Conservation (phyloP, 2,329 filamentous ascomycete genomes). For the Pseudonectria buxi region DNA sequence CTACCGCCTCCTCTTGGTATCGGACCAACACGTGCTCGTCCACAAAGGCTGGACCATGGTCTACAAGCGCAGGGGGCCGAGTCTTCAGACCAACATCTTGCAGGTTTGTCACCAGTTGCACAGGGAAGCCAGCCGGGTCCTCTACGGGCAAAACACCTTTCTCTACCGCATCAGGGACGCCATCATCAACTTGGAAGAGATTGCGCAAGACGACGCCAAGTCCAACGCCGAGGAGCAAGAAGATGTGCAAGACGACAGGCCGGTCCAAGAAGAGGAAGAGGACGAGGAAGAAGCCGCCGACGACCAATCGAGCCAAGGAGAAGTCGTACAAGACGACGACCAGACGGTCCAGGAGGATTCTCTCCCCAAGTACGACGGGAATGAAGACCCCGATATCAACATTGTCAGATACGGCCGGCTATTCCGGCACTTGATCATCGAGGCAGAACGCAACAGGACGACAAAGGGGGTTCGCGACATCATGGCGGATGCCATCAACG, state of each 20-base stretch:
- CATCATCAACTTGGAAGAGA: constrained; percentile 9
- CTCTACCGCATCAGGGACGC: constrained; percentile 39
- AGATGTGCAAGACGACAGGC: no score
- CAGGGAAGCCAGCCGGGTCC: constrained; percentile 31
- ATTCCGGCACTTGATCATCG: constrained; percentile 36
- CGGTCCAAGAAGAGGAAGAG: background rate
- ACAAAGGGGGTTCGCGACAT: constrained; percentile 14
- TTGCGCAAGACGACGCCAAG: constrained; percentile 12
- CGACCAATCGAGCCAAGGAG: background rate
- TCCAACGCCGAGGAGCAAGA: constrained; percentile 1
- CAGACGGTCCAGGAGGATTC: constrained; percentile 5
- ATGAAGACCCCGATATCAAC: constrained; percentile 22
- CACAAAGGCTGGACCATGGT: constrained; percentile 28
- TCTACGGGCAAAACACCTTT: constrained; percentile 44
- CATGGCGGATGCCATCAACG: constrained; percentile 31
- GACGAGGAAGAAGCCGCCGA: constrained; percentile 5
- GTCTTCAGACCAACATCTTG: constrained; percentile 33
- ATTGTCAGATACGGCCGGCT: constrained; percentile 29
- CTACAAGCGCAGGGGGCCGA: constrained; percentile 21
- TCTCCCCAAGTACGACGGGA: constrained; percentile 11
- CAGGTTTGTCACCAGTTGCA: constrained; percentile 27
- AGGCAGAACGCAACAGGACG: constrained; percentile 36
- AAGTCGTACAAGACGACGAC: constrained; percentile 1
- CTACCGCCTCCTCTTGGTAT: constrained; percentile 26
- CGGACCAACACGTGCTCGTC: constrained; percentile 26